Percentiles rank a stretch among this genome's conserved stretches.
phyloP scores from a whole-genome alignment of 768 basidiomycete genomes.

The Collybia sp. region DNA sequence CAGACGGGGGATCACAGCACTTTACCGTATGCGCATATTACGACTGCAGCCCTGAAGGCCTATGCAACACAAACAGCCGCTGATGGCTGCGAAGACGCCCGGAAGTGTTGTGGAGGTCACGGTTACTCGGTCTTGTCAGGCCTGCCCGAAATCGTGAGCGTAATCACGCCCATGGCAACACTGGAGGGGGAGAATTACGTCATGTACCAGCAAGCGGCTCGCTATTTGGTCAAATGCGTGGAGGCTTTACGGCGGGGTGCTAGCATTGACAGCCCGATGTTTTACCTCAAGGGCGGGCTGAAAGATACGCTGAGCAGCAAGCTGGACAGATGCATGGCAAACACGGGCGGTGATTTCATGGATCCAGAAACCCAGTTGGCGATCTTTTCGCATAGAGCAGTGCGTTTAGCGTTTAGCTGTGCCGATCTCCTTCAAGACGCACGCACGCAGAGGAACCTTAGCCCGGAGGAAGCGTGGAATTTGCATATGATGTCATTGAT shows the following conservation, averaged over 20 bases:
- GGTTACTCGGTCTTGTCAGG: constrained; percentile 19
- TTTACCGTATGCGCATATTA: constrained; percentile 11
- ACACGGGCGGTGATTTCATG: constrained; percentile 8
- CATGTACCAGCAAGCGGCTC: constrained; percentile 22
- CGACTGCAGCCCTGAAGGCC: constrained; percentile 16
- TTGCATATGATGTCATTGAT: constrained; percentile 18
- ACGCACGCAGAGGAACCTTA: constrained; percentile 3
- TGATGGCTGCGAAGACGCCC: constrained; percentile 19
- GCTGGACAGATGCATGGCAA: too few relatives aligned
- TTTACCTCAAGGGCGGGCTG: constrained; percentile 5
- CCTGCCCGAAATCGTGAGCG: constrained; percentile 12
- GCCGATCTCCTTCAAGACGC: constrained; percentile 8
- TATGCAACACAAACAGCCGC: constrained; percentile 15
- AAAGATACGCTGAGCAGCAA: too few relatives aligned
- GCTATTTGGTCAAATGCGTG: constrained; percentile 17
- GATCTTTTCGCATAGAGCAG: constrained; percentile 17
- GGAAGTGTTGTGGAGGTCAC: constrained; percentile 20
- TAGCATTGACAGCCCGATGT: constrained; percentile 3
- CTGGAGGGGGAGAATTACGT: constrained; percentile 22
- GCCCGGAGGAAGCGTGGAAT: constrained; percentile 17
- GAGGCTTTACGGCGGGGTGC: background rate
- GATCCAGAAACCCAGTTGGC: constrained; percentile 8
- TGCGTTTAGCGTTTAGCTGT: constrained; percentile 11
- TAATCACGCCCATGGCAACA: constrained; percentile 12
- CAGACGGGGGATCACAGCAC: constrained; percentile 6